A percentile compares a stretch with the other conserved stretches of the same genome.
phyloP scores from a whole-genome alignment of 2,329 filamentous ascomycete species.

The Boeremia exigua region DNA sequence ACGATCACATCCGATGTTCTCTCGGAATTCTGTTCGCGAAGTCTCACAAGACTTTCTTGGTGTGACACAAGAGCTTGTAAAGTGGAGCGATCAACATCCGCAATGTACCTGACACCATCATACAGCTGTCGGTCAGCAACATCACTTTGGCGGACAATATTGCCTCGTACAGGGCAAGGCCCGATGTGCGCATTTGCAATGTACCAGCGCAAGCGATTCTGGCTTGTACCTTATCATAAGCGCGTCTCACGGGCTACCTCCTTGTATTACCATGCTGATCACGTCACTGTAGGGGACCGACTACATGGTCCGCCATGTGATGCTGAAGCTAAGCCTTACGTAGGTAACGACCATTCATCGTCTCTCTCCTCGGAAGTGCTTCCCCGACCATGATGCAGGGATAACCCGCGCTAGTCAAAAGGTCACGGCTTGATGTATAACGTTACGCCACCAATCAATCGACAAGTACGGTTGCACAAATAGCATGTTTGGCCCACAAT shows the following conservation, averaged over 20 bases:
- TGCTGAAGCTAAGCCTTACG: slow-evolving; percentile 11
- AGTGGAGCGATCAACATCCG: slow-evolving; percentile 6
- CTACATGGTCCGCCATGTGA: slow-evolving; percentile 13
- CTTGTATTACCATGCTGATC: slow-evolving; percentile 7
- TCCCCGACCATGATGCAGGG: slow-evolving; percentile 22
- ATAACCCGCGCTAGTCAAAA: slow-evolving; percentile 17
- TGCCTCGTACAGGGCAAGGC: not conserved
- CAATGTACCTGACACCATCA: slow-evolving; percentile 12
- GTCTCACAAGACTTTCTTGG: slow-evolving; percentile 9
- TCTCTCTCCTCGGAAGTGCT: slow-evolving; percentile 21
- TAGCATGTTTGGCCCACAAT: slow-evolving; percentile 13
- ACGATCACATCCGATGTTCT: not conserved
- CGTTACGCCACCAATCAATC: slow-evolving; percentile 22
- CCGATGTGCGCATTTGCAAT: not conserved
- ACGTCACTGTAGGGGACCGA: slow-evolving; percentile 7
- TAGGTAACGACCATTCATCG: not conserved
- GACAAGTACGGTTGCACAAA: slow-evolving; percentile 9
- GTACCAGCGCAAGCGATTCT: not conserved
- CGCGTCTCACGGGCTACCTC: slow-evolving; percentile 4
- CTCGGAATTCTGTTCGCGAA: slow-evolving; percentile 7
- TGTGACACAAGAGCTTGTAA: slow-evolving; percentile 10
- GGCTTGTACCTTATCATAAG: not conserved
- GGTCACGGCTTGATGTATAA: slow-evolving; percentile 20
- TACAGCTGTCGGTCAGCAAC: slow-evolving; percentile 11
- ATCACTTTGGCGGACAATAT: not conserved